These are phyloP conservation scores for Mycena haematopus DNA, from an alignment of 768 basidiomycete species.

Conservation along the genomic window DNA sequence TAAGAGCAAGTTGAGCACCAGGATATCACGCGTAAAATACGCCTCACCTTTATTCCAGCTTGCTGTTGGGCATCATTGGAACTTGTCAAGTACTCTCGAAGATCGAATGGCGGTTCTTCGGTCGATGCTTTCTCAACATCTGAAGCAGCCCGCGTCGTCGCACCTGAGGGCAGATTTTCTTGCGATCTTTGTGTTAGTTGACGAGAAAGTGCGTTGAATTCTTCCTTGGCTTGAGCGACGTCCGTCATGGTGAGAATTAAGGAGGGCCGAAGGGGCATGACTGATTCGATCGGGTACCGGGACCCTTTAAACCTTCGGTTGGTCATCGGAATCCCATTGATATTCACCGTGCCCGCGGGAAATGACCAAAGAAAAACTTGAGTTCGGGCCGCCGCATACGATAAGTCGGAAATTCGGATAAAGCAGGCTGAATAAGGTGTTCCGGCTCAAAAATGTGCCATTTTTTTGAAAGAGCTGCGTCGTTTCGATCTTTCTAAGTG, in stretches of 20 bases:
- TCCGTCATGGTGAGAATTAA: slow-evolving; percentile 18
- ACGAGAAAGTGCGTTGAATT: slow-evolving; percentile 63
- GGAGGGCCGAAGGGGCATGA: neutral
- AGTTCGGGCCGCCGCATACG: neutral
- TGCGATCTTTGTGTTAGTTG: slow-evolving; percentile 38
- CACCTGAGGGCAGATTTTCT: slow-evolving; percentile 17
- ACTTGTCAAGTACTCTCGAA: slow-evolving; percentile 70
- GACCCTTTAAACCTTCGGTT: neutral
- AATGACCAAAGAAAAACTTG: neutral
- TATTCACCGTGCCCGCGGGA: too few relatives aligned
- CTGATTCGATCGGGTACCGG: neutral
- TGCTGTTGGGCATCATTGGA: slow-evolving; percentile 69
- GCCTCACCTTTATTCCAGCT: slow-evolving; percentile 64
- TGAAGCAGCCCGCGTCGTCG: slow-evolving; percentile 46
- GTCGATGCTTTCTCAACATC: slow-evolving; percentile 50
- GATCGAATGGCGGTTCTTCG: slow-evolving; percentile 56
- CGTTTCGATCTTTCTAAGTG: too few relatives aligned
- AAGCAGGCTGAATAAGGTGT: too few relatives aligned
- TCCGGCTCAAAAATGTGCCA: neutral
- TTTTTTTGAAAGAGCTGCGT: too few relatives aligned
- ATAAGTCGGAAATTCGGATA: neutral
- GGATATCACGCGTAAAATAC: neutral
- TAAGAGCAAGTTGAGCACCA: slow-evolving; percentile 9
- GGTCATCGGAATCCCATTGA: slow-evolving; percentile 18
- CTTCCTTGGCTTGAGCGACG: slow-evolving; percentile 54